phyloP scores from a whole-genome alignment of 805 yeast species.

The Cyberlindnera euphorbiae region DNA sequence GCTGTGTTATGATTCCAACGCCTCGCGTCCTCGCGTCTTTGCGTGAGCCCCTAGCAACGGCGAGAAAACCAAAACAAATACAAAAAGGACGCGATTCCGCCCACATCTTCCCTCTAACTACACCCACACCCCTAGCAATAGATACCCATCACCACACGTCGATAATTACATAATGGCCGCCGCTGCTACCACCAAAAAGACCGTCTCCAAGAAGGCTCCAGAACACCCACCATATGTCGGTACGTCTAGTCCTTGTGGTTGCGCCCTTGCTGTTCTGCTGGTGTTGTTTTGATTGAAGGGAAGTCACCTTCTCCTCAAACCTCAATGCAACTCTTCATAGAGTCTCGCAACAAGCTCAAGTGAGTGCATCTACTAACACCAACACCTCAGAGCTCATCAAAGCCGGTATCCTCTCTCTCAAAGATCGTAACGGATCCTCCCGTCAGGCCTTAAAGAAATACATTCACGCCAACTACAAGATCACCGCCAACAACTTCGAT shows the following conservation, averaged over 20 bases:
- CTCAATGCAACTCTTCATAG: not conserved
- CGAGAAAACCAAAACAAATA: slow-evolving; percentile 13
- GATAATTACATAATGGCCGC: slow-evolving; percentile 24
- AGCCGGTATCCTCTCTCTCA: slow-evolving; percentile 63
- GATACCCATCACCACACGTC: not conserved
- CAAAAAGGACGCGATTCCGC: slow-evolving; percentile 13
- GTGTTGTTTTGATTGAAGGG: not conserved
- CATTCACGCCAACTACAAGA: slow-evolving; percentile 57
- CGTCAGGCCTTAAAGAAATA: slow-evolving; percentile 88
- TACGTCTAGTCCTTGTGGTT: slow-evolving; percentile 15
- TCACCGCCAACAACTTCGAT: slow-evolving; percentile 64
- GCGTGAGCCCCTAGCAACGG: slow-evolving; percentile 4
- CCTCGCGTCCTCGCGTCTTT: not conserved
- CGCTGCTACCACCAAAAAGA: slow-evolving; percentile 16
- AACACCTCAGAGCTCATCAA: slow-evolving; percentile 29
- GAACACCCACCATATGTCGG: slow-evolving; percentile 27
- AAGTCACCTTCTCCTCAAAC: too few relatives aligned
- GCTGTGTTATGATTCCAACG: slow-evolving; percentile 9
- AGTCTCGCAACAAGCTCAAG: too few relatives aligned
- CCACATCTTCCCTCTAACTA: slow-evolving; percentile 1
- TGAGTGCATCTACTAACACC: too few relatives aligned
- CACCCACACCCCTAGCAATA: not conserved
- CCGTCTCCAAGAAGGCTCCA: slow-evolving; percentile 22
- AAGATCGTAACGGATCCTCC: slow-evolving; percentile 77
- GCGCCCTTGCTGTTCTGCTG: not conserved